Evolutionary conservation across 148 eudicot species (phyloP), one percentile per base, ranked within the genome.

Genomic region (Fagopyrum tataricum): DNA sequence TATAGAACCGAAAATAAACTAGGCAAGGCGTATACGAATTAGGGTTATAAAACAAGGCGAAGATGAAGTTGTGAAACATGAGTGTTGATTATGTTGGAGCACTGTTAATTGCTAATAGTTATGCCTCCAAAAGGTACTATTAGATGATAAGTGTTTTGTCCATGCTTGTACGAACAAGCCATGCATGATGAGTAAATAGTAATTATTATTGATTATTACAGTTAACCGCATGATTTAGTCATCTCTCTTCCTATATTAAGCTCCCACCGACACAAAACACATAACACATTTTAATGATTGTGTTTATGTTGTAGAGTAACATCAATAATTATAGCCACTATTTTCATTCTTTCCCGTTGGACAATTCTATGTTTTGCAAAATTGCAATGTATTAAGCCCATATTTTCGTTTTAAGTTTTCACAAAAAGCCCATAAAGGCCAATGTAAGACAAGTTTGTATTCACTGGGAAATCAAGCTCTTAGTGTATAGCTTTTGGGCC

Each of bases 141-240:
- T 59, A 1, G 26, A 59, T 59, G 40, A 59, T 59, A 37, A 4
- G 11, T 59, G 37, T 59, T 15, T 59, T 59, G 66, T 59, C 23
- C 39, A 23, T 59, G 66, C 66, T 59, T 59, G 66, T 24, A 39
- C 15, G 39, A 59, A 59, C 66, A 59, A 59, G 39, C 26, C 66
- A 59, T 59, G 64, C 64, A 56, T 56, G 21, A 56, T 2, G 40
- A 21, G 66, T 59, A 15, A 24, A 23, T 10, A 10, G 37, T 23
- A 23, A 23, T 59, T 59, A 59, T 59, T 59, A 39, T 23, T 59
- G 66, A 23, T 59, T 24, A 59, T 59, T 2, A 24, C 21, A 52
- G 8, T n/a, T 52, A 17, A 52, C 18, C 21, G 17, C 15, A 59
- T 37, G 66, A 59, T 59, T 59, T 4, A 7, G 37, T 11, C 26